These are phyloP conservation scores for Lophium mytilinum DNA, from an alignment of 495 filamentous ascomycete species.

Conservation along the genomic window DNA sequence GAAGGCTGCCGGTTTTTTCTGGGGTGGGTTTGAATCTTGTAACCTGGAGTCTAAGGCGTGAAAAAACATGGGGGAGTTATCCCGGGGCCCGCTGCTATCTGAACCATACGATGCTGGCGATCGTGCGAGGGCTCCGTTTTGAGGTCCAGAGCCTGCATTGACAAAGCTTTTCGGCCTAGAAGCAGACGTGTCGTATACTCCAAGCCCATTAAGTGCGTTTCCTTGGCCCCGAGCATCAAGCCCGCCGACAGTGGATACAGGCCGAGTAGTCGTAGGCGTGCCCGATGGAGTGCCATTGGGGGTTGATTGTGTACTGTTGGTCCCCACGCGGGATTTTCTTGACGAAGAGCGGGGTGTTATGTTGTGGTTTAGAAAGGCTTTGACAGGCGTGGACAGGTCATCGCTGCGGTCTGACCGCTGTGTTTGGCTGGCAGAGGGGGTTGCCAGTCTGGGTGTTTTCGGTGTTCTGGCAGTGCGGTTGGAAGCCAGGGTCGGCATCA, in stretches of 20 bases:
- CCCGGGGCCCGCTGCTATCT: conserved; percentile 1
- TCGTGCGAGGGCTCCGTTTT: conserved; percentile 11
- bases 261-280: conserved; percentile 12
- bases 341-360: conserved; percentile 36
- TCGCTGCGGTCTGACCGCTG: conserved; percentile 16
- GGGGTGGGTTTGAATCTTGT: conserved; percentile 14
- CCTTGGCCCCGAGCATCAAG: conserved; percentile 7
- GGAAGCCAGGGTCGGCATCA: conserved; percentile 33
- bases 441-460: conserved; percentile 32
- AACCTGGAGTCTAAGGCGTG: conserved; percentile 30
- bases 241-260: conserved; percentile 8
- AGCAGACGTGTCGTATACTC: not conserved
- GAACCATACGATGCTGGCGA: conserved; percentile 6
- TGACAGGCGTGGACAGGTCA: conserved; percentile 28
- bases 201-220: conserved; percentile 13
- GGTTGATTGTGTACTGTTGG: conserved; percentile 26
- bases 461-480: conserved; percentile 29
- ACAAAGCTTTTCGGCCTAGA: conserved; percentile 20
- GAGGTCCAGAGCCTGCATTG: conserved; percentile 8
- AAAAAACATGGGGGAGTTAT: conserved; percentile 30
- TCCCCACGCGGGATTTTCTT: conserved; percentile 31
- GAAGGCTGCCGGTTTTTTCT: conserved; percentile 31
- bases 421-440: conserved; percentile 13
- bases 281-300: conserved; percentile 26
- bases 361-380: conserved; percentile 30